A percentile compares a stretch with the other conserved stretches of the same genome.
Conservation (phyloP, 257 asterid species). For the Primulina huaijiensis region DNA sequence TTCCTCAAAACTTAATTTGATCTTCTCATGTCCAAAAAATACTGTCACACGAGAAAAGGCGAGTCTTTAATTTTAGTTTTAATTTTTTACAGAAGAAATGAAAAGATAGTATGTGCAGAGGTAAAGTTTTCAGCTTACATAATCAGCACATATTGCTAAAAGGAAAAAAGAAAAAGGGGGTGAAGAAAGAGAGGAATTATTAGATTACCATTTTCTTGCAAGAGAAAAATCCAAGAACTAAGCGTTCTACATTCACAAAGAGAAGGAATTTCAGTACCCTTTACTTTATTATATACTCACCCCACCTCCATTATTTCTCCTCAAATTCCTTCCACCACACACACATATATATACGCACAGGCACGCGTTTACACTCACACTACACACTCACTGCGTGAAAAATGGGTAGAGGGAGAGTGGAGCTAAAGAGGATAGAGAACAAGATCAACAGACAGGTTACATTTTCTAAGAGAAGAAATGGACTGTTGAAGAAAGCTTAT, state of each 20-base stretch:
- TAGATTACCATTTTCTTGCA: slow-evolving; percentile 39
- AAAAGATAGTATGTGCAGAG: slow-evolving; percentile 14
- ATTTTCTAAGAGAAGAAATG: slow-evolving; percentile 91
- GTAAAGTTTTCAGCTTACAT: slow-evolving; percentile 15
- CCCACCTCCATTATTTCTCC: slow-evolving; percentile 13
- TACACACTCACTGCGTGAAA: not conserved
- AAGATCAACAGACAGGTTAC: slow-evolving; percentile 95
- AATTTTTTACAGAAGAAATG: slow-evolving; percentile 21
- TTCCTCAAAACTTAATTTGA: not conserved
- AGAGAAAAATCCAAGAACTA: slow-evolving; percentile 29
- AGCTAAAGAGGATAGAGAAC: slow-evolving; percentile 89
- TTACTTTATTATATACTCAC: slow-evolving; percentile 20
- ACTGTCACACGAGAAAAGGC: slow-evolving; percentile 34
- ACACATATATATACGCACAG: not conserved
- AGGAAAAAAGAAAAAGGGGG: slow-evolving; percentile 20
- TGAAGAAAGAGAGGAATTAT: slow-evolving; percentile 30
- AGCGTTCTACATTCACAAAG: slow-evolving; percentile 28
- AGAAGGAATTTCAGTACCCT: slow-evolving; percentile 22
- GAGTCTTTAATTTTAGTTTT: slow-evolving; percentile 21
- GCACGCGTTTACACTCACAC: not conserved
- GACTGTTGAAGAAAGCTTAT: slow-evolving; percentile 89
- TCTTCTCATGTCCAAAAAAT: slow-evolving; percentile 23
- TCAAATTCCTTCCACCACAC: slow-evolving; percentile 1
- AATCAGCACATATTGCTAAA: slow-evolving; percentile 12
- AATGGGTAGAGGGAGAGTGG: slow-evolving; percentile 98